A percentile compares a stretch with the other conserved stretches of the same genome.
Evolutionary conservation across 805 yeast genomes (phyloP).

Genomic region (Aciculoconidium aculeatum): DNA sequence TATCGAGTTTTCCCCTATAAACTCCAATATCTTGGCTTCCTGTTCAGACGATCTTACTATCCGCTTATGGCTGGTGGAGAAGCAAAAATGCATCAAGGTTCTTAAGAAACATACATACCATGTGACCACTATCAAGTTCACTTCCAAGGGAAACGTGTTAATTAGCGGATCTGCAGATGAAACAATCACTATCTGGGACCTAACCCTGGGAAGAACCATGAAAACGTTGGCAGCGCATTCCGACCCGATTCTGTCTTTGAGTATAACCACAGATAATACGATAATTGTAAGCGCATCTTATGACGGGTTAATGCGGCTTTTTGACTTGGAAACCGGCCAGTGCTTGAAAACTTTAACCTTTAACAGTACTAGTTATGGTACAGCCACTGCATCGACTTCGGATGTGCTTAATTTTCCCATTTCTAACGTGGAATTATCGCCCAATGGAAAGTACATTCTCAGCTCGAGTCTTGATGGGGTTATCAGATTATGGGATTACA

Average conservation of each 20-base stretch:
- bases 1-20: slow-evolving; percentile 67
- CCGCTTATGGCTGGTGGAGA: slow-evolving; percentile 59
- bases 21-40: slow-evolving; percentile 66
- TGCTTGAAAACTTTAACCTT: slow-evolving; percentile 86
- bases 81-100: slow-evolving; percentile 44
- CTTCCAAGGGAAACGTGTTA: slow-evolving; percentile 67
- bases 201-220: slow-evolving; percentile 58
- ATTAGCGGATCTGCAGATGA: slow-evolving; percentile 88
- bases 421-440: slow-evolving; percentile 63
- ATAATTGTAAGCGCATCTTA: slow-evolving; percentile 81
- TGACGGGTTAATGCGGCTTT: slow-evolving; percentile 87
- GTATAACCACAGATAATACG: slow-evolving; percentile 73
- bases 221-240: slow-evolving; percentile 88
- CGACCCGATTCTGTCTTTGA: slow-evolving; percentile 77
- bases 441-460: slow-evolving; percentile 73
- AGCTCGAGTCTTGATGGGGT: slow-evolving; percentile 79
- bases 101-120: slow-evolving; percentile 82
- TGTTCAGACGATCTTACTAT: slow-evolving; percentile 84
- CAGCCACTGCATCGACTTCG: slow-evolving; percentile 51
- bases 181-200: slow-evolving; percentile 87
- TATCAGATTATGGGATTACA: slow-evolving; percentile 80
- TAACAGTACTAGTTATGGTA: slow-evolving; percentile 56
- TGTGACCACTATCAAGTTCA: slow-evolving; percentile 67
- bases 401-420: slow-evolving; percentile 61
- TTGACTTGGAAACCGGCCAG: slow-evolving; percentile 85